phyloP scores from a whole-genome alignment of 805 yeast species.

The Grigorovia humatica region DNA sequence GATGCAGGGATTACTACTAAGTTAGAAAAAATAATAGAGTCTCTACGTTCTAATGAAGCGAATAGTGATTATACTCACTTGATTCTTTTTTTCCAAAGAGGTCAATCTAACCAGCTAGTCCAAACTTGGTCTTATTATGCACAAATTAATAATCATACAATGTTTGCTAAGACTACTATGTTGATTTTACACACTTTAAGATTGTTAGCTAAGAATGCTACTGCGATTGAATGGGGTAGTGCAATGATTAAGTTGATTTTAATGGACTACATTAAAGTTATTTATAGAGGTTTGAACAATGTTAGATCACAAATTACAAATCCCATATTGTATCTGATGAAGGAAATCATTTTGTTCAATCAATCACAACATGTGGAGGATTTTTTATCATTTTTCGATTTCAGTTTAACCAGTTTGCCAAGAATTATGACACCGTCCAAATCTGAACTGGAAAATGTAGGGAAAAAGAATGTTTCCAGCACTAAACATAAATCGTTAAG shows the following conservation, averaged over 20 bases:
- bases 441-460: conserved; percentile 33
- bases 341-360: conserved; percentile 39
- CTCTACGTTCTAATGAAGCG: conserved; percentile 11
- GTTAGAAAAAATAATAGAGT: conserved; percentile 15
- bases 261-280: conserved; percentile 44
- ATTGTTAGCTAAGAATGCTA: conserved; percentile 11
- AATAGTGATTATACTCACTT: conserved; percentile 20
- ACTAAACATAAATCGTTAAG: conserved; percentile 39
- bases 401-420: conserved; percentile 49
- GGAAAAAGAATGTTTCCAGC: conserved; percentile 25
- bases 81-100: conserved; percentile 27
- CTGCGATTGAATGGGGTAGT: conserved; percentile 15
- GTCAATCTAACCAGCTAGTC: conserved; percentile 29
- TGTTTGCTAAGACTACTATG: conserved; percentile 36
- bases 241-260: conserved; percentile 39
- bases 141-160: conserved; percentile 40
- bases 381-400: conserved; percentile 58
- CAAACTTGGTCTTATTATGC: conserved; percentile 42
- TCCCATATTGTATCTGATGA: conserved; percentile 50
- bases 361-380: conserved; percentile 44
- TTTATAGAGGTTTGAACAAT: conserved; percentile 58
- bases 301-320: conserved; percentile 48
- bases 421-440: conserved; percentile 48
- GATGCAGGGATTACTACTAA: conserved; percentile 22
- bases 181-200: conserved; percentile 32